phyloP scores from a whole-genome alignment of 768 basidiomycete genomes.

The Russula lepida region DNA sequence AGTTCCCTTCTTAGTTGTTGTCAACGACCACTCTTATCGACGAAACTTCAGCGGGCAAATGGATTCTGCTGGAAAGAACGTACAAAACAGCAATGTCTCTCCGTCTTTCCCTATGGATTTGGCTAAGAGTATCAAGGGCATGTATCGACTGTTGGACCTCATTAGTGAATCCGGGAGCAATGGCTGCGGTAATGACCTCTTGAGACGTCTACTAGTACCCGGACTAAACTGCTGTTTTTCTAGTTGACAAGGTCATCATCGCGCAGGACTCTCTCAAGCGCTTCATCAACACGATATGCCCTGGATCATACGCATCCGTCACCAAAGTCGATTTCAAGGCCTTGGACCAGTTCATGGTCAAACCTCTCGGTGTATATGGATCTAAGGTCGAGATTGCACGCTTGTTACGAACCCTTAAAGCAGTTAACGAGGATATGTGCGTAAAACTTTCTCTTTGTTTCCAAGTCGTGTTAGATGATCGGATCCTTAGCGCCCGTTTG shows the following conservation, averaged over 20 bases:
- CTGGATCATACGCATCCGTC: constrained; percentile 43
- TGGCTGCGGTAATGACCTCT: constrained; percentile 39
- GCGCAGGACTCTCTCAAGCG: constrained; percentile 39
- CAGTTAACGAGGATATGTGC: constrained; percentile 35
- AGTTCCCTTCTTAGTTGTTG: background rate
- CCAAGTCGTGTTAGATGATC: background rate
- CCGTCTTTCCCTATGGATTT: background rate
- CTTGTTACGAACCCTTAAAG: constrained; percentile 32
- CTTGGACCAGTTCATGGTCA: constrained; percentile 38
- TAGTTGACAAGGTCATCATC: constrained; percentile 59
- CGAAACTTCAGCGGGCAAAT: background rate
- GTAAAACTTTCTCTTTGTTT: constrained; percentile 15
- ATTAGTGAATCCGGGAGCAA: constrained; percentile 42
- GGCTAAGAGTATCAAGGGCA: constrained; percentile 29
- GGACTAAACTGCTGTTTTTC: background rate
- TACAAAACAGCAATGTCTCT: background rate
- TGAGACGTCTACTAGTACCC: background rate
- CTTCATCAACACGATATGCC: constrained; percentile 40
- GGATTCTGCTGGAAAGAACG: background rate
- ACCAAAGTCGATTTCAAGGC: constrained; percentile 20
- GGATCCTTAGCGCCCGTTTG: constrained; percentile 28
- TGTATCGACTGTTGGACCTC: constrained; percentile 47
- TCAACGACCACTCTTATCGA: background rate
- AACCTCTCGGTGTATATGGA: constrained; percentile 51
- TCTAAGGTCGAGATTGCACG: constrained; percentile 42